Conservation (phyloP, 805 yeast species). For the Isabelozyma gotoi region DNA sequence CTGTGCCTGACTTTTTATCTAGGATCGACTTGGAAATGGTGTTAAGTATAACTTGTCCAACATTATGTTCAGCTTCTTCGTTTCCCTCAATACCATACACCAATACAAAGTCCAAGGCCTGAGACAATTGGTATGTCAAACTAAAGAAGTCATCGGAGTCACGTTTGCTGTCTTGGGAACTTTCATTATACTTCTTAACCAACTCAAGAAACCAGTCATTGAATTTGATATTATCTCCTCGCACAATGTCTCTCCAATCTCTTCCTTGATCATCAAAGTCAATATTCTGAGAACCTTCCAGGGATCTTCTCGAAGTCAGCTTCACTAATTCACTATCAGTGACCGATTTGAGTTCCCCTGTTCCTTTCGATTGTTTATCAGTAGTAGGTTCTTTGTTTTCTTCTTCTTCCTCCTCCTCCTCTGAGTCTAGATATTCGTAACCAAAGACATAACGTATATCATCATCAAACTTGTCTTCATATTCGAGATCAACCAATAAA, state of each 20-base stretch:
- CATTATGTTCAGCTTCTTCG: conserved; percentile 14
- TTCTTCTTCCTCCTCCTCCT: conserved; percentile 16
- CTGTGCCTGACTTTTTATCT: conserved; percentile 30
- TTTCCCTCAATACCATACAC: conserved; percentile 25
- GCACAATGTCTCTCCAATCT: conserved; percentile 73
- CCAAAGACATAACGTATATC: conserved; percentile 64
- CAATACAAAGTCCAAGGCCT: conserved; percentile 23
- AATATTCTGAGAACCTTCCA: conserved; percentile 19
- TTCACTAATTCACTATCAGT: not conserved
- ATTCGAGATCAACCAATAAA: conserved; percentile 53
- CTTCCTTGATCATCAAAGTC: conserved; percentile 60
- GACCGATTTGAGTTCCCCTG: not conserved
- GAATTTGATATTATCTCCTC: conserved; percentile 50
- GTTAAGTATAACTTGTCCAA: conserved; percentile 42
- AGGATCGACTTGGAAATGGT: conserved; percentile 56
- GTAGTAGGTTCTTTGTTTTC: conserved; percentile 12
- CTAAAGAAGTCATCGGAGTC: conserved; percentile 29
- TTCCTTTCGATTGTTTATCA: not conserved
- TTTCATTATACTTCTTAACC: conserved; percentile 9
- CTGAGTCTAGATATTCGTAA: conserved; percentile 44
- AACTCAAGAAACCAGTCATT: conserved; percentile 17
- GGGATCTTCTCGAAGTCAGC: conserved; percentile 18
- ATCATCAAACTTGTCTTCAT: conserved; percentile 67
- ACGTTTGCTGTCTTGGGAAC: conserved; percentile 4
- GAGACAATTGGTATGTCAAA: conserved; percentile 21